Base-by-base conservation (phyloP, 1,284 basidiomycete genomes). In the Rhodotorula mucilaginosa region DNA sequence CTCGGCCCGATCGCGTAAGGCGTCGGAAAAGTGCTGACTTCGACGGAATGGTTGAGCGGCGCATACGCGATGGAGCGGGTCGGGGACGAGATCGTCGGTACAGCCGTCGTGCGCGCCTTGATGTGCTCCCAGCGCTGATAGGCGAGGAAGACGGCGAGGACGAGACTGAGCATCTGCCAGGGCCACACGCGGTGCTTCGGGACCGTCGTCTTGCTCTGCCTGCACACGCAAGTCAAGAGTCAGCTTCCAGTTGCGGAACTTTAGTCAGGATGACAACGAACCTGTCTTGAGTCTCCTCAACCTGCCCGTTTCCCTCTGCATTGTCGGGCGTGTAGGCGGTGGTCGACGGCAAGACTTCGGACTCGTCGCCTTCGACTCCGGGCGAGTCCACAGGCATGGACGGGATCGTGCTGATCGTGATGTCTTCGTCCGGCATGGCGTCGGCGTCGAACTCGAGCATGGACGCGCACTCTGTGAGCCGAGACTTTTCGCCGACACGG, bases 111-210 rank as follows among this genome's bases (percentile, higher is more conserved):
- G 12, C 56, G 3, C 2, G 7, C 12, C 46, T 56, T 29, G 16
- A 34, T 1, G 19, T 44, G 68, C 16, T 59, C 58, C 29, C 51
- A 60, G 8, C 29, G 46, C n/a, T 59, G 31, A 47, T 48, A 65
- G 26, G 47, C 49, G 60, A 73, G 59, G 0, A 65, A 63, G 47
- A 47, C 34, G 18, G 61, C 51, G 26, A 73, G 67, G 5, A 48
- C 21, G 21, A 68, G 23, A 8, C 66, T 64, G 26, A 70, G 48
- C 31, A 70, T 10, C 39, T 73, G 64, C 72, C 72, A 73, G 12
- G 51, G 51, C 51, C 51, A 52, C 12, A 52, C 23, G 8, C 19
- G n/a, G 23, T n/a, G 23, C 51, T 52, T 21, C 51, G 51, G 21
- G 51, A 52, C 51, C 39, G 39, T 10, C 39, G 39, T 44, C 39